Evolutionary conservation across 768 basidiomycete species (phyloP), one percentile per base, ranked within the genome.

Genomic region (Mycena filopes): DNA sequence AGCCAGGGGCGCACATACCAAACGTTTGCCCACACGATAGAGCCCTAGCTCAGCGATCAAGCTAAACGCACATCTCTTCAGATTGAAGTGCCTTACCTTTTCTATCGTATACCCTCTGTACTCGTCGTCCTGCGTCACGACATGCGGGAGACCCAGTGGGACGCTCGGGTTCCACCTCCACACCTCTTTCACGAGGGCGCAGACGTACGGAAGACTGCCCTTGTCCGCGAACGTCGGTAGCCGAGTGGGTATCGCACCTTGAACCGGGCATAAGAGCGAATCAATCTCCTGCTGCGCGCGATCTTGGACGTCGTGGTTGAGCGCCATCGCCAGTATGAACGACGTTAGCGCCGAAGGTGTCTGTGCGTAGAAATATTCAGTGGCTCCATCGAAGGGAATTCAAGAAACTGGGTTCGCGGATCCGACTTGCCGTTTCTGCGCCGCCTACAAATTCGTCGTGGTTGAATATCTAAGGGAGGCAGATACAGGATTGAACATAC

Each of bases 321-420:
- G 75, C 1, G 73, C 72, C 78, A 80, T 78, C 0, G 77, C 79
- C 29, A 80, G 74, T 57, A 81, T 76, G 69, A 80, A 78, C 10
- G 79, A 72, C 2, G 72, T 72, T 50, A 79, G 60, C 2, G 78
- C 72, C 5, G 77, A 75, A 0, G 73, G 70, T 1, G 77, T 77
- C 76, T 78, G 47, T n/a, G n/a, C n/a, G n/a, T n/a, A n/a, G n/a
- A n/a, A n/a, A n/a, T n/a, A n/a, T n/a, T n/a, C n/a, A n/a, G n/a
- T n/a, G n/a, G n/a, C n/a, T n/a, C n/a, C 20, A 31, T 38, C 20
- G 36, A 29, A 49, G 28, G n/a, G n/a, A n/a, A n/a, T n/a, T n/a
- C n/a, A n/a, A n/a, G n/a, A n/a, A n/a, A n/a, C n/a, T n/a, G n/a
- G n/a, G n/a, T n/a, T n/a, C n/a, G n/a, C n/a, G n/a, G n/a, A n/a